phyloP scores from a whole-genome alignment of 2,329 filamentous ascomycete species.

The Xylariomycetidae sp. region DNA sequence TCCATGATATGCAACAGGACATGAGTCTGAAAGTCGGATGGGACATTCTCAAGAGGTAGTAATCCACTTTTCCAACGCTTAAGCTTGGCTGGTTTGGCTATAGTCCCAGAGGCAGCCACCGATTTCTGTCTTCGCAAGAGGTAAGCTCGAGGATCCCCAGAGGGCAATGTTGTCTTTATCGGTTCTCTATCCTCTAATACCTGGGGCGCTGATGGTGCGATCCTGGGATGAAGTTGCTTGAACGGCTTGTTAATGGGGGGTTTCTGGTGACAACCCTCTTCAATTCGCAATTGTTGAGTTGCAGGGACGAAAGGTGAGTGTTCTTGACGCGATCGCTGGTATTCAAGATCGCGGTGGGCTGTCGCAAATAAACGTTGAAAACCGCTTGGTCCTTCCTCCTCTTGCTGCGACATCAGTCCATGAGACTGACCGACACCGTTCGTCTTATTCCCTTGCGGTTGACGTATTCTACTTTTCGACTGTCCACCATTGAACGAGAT shows the following conservation, averaged over 20 bases:
- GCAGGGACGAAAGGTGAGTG: background rate
- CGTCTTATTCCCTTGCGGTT: slow-evolving; percentile 1
- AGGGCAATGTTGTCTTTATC: slow-evolving; percentile 20
- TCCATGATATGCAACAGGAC: slow-evolving; percentile 8
- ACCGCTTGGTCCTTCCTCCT: background rate
- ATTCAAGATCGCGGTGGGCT: slow-evolving; percentile 10
- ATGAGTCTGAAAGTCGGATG: slow-evolving; percentile 14
- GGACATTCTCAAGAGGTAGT: slow-evolving; percentile 23
- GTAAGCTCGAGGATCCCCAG: slow-evolving; percentile 26
- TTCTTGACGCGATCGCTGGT: slow-evolving; percentile 12
- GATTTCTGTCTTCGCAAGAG: slow-evolving; percentile 28
- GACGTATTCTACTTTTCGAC: slow-evolving; percentile 6
- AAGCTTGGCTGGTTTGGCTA: slow-evolving; percentile 13
- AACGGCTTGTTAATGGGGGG: slow-evolving; percentile 3
- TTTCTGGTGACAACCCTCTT: background rate
- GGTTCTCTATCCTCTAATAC: slow-evolving; percentile 15
- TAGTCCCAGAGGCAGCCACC: slow-evolving; percentile 12
- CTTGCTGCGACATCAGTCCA: background rate
- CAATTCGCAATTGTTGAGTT: slow-evolving; percentile 3
- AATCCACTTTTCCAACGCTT: slow-evolving; percentile 24
- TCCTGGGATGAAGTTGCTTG: slow-evolving; percentile 5
- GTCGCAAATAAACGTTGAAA: slow-evolving; percentile 9
- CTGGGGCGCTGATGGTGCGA: slow-evolving; percentile 2
- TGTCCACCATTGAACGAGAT: slow-evolving; percentile 17
- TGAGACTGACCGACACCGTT: background rate